Evolutionary conservation across 768 basidiomycete species (phyloP), one percentile per base, ranked within the genome.

Genomic region (Tylopilus rubrobrunneus): DNA sequence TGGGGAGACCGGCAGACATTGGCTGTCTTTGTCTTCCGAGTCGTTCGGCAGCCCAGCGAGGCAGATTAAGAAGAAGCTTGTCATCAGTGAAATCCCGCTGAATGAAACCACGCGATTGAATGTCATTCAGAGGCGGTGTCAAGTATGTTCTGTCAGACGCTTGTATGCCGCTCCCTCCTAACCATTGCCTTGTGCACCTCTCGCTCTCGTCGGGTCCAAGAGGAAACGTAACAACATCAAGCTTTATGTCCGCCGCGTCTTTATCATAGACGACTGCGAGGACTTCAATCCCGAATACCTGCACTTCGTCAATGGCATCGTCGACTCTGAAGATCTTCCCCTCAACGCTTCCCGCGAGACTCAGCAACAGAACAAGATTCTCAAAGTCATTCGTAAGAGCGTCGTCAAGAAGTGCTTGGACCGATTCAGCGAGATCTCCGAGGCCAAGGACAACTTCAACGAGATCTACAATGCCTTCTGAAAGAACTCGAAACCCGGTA

Each of bases 211-310:
- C 78, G 97, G 98, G 80, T 91, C 90, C 56, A 98, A 99, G 89
- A 98, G 98, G 90, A 98, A 98, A 85, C 92, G 96, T 67, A 98
- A 98, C 84, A 98, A 98, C 89, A 98, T 99, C 84, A 99, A 99
- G 79, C 94, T 99, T 72, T 99, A 98, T 71, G 97, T 99, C 64
- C 92, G 97, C 80, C 93, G 97, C 52, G 96, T 98, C 68, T 98
- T 99, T 83, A 98, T 99, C 83, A 98, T 97, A 92, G 97, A 99
- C 76, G 95, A 97, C 75, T 98, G 96, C 73, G 96, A 98, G 79
- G 97, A 99, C 68, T 80, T 97, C 70, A 98, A 95, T 69, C 96
- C 96, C 63, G 96, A 98, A 74, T 98, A 98, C 82, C 92, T 98
- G 74, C 98, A 98, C 83, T 98, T 98, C 73, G 86, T 98, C 78